Base-by-base conservation (phyloP, 306 rosid species). In the Trifolium subterraneum region DNA sequence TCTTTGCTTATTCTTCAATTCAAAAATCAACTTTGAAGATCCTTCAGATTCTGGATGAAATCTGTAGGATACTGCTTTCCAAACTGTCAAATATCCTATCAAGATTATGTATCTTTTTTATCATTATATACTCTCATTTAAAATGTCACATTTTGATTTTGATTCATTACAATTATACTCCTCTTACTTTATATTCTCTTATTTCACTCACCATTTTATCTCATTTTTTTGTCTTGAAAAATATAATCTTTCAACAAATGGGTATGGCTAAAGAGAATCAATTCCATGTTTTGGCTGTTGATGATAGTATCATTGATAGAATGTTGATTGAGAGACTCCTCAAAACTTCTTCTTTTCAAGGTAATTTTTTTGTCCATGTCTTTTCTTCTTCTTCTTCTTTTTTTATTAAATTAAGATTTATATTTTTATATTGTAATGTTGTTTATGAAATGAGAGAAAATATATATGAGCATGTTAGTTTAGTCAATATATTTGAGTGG, bases 211-310 rank as follows among this genome's bases (percentile, higher is more conserved):
- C 4, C 11, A 9, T 33, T 22, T 44, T 70, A 64, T 67, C 7
- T 45, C 58, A 16, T 18, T 58, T 10, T 48, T 69, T 23, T 44
- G 27, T 27, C 56, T 58, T 42, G 14, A 35, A 39, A 39, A 66
- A 47, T 77, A 60, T 9, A 22, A 3, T 25, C 48, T 13, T 27
- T 14, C 10, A 27, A 64, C 38, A 47, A 51, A 90, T 93, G 97
- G 92, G 80, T 70, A 47, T 91, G 78, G 73, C 83, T 81, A 61
- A 82, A 16, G 86, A 86, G 48, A 45, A 81, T 10, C 93, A 77
- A 56, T 93, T 89, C 63, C 98, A 91, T 78, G 97, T 93, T 48
- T 78, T 93, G 82, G 98, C 94, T 74, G 97, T 93, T 72, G 97
- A 93, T 84, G 98, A 93, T 36, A 87, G 92, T 80, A 38, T 66